Evolutionary conservation across 306 rosid genomes (phyloP), one percentile per base, ranked within the genome.

Genomic region (Astragalus glycyphyllos): DNA sequence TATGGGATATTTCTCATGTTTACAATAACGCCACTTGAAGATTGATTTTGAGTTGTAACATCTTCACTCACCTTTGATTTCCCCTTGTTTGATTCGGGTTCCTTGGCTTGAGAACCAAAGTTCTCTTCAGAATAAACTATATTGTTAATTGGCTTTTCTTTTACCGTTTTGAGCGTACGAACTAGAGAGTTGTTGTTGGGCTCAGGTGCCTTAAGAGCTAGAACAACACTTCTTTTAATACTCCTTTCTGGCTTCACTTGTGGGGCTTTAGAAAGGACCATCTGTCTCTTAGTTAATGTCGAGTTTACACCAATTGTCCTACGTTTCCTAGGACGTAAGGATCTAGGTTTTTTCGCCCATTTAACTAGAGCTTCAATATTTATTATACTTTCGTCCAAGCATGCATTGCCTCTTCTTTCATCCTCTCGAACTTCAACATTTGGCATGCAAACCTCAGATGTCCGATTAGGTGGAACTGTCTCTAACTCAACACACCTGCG

Each of bases 391-490:
- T 59, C 14, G 29, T 26, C 31, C 31, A 26, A 26, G 3, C 31
- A 2, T 26, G 31, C 4, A 26, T 26, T 26, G 3, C 3, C 51
- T 58, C 45, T 69, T 57, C 31, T 41, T 6, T 26, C 42, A 16
- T 16, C 45, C 47, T 11, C 66, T 55, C 72, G 31, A 63, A 37
- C 54, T 26, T 26, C 4, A 26, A 26, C 3, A 26, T 26, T 26
- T 26, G 55, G 61, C 64, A 2, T 14, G 70, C 84, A 81, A 46
- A 63, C 80, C 74, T 78, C 70, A 72, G 84, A 84, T 8, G 50
- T 37, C 86, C 86, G 79, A 13, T 60, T 42, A 17, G 64, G 15
- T 51, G 75, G 73, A 68, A 72, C 50, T 72, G 72, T 37, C 8
- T 16, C 16, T 34, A 44, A 48, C 69, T 20, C 53, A 64, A 56